A percentile compares a stretch with the other conserved stretches of the same genome.
Evolutionary conservation across 2,329 filamentous ascomycete species (phyloP).

Genomic region (Sordariomycetes sp.): DNA sequence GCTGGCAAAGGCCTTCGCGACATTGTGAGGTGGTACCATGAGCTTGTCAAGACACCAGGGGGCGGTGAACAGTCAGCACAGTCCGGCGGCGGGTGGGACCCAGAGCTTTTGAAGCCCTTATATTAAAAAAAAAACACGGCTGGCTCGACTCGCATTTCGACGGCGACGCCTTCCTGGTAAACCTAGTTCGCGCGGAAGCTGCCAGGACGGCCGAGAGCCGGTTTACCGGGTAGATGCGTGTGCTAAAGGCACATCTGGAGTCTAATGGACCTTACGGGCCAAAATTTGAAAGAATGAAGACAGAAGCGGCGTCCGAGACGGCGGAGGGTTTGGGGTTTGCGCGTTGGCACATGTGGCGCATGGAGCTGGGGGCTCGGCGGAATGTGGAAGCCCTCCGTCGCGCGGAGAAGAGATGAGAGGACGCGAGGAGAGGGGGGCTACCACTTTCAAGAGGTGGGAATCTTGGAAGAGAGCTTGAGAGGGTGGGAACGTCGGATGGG

Average conservation of each 20-base stretch:
- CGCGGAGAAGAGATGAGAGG: neutral
- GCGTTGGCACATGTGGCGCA: neutral
- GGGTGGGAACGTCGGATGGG: neutral
- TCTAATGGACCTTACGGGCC: neutral
- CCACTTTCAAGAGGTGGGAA: neutral
- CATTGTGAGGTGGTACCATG: slow-evolving; percentile 9
- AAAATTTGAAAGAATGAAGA: neutral
- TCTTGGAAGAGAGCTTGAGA: neutral
- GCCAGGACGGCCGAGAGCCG: neutral
- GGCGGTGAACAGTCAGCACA: slow-evolving; percentile 2
- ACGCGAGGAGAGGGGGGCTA: neutral
- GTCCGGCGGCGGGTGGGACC: neutral
- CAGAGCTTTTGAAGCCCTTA: slow-evolving; percentile 6
- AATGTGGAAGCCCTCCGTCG: neutral
- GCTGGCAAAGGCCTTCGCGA: slow-evolving; percentile 7
- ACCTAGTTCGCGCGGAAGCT: neutral
- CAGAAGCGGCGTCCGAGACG: neutral
- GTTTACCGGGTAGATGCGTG: neutral
- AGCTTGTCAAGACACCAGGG: slow-evolving; percentile 8
- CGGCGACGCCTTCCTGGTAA: slow-evolving; percentile 10
- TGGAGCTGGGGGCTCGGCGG: neutral
- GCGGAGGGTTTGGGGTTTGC: neutral
- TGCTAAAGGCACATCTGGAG: neutral
- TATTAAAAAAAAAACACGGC: slow-evolving; percentile 10
- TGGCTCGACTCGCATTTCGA: slow-evolving; percentile 10